These are phyloP conservation scores for Xylariaceae sp. DNA, from an alignment of 2,329 filamentous ascomycete species.

Conservation along the genomic window DNA sequence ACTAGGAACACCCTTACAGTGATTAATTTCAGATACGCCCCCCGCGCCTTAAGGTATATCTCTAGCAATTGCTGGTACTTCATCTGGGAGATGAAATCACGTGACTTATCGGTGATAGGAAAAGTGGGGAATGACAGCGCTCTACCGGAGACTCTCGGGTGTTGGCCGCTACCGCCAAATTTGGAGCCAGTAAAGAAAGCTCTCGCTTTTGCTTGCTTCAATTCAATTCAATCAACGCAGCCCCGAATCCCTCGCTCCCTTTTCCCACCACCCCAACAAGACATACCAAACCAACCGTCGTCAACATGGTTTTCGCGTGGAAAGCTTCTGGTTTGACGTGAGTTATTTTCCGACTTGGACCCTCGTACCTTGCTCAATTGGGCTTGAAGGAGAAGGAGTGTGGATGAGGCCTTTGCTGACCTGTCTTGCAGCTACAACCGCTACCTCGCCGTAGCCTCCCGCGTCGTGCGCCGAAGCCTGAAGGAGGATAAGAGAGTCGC, in stretches of 20 bases:
- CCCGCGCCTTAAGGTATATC: too few relatives aligned
- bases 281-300: too few relatives aligned
- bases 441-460: conserved; percentile 93
- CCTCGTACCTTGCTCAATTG: conserved; percentile 5
- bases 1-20: too few relatives aligned
- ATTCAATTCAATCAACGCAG: conserved; percentile 30
- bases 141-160: background rate
- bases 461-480: conserved; percentile 91
- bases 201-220: conserved; percentile 26
- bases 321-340: conserved; percentile 97
- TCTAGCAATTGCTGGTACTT: background rate
- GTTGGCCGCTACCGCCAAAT: background rate
- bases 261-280: conserved; percentile 32
- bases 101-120: background rate
- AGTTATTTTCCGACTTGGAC: conserved; percentile 36
- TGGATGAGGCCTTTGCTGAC: conserved; percentile 32
- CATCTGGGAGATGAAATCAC: background rate
- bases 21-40: too few relatives aligned
- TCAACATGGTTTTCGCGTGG: conserved; percentile 95
- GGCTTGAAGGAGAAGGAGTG: conserved; percentile 1
- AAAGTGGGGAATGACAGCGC: conserved; percentile 3
- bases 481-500: conserved; percentile 88
- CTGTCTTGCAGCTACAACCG: conserved; percentile 83
- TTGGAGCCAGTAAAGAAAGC: conserved; percentile 12
- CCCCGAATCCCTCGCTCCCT: conserved; percentile 28